A percentile compares a stretch with the other conserved stretches of the same genome.
These are phyloP conservation scores for Lobulomyces angularis DNA, from an alignment of 192 early-diverging fungal genomes.

Conservation along the genomic window DNA sequence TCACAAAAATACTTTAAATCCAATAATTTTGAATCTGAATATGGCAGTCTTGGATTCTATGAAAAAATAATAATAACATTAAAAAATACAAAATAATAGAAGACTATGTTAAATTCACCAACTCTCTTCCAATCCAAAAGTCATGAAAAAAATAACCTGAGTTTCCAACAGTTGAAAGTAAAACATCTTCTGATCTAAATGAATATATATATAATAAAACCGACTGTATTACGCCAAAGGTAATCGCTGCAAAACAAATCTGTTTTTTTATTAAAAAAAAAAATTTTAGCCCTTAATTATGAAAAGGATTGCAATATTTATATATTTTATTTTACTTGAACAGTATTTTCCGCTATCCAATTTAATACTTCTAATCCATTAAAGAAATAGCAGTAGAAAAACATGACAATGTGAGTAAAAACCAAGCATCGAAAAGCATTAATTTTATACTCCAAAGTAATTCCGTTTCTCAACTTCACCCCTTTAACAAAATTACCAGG, in stretches of 20 bases:
- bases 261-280: too few species aligned
- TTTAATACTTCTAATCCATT: constrained; percentile 20
- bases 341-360: constrained; percentile 26
- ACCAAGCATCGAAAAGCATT: constrained; percentile 45
- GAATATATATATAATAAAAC: constrained; percentile 56
- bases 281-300: constrained; percentile 75
- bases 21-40: constrained; percentile 45
- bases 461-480: constrained; percentile 55
- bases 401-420: constrained; percentile 17
- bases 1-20: constrained; percentile 94
- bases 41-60: constrained; percentile 65
- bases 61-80: too few species aligned
- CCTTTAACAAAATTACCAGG: constrained; percentile 59
- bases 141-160: constrained; percentile 84
- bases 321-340: neutral
- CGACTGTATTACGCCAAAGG: constrained; percentile 53
- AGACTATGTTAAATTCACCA: too few species aligned
- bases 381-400: constrained; percentile 32
- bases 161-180: constrained; percentile 78
- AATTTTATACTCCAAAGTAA: constrained; percentile 65
- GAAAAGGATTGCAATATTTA: constrained; percentile 37
- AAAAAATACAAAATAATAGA: too few species aligned
- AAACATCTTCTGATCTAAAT: constrained; percentile 45
- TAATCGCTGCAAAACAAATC: constrained; percentile 53
- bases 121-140: constrained; percentile 90